These are phyloP conservation scores for Globisporangium radiosum DNA, from an alignment of 352 stramenopile species.

Conservation along the genomic window DNA sequence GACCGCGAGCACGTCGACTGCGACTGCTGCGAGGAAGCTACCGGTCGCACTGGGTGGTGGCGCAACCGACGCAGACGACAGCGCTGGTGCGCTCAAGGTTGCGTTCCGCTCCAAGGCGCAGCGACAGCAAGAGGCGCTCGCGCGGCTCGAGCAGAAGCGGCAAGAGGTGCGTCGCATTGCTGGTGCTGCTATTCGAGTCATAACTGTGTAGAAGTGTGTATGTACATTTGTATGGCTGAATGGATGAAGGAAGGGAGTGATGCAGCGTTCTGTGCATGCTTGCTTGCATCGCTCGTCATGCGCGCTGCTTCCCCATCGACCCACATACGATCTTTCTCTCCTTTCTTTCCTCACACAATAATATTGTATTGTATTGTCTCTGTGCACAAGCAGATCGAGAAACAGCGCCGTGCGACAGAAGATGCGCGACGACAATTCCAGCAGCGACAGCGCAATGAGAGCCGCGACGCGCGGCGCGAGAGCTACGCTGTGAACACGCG, in stretches of 20 bases:
- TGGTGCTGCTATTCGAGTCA: neutral
- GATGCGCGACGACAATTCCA: conserved; percentile 57
- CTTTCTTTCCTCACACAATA: neutral
- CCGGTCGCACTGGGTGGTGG: conserved; percentile 21
- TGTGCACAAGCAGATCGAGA: conserved; percentile 28
- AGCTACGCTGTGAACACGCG: neutral
- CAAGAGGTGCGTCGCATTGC: conserved; percentile 22
- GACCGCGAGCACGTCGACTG: neutral
- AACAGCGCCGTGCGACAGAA: conserved; percentile 45
- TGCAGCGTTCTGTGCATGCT: neutral
- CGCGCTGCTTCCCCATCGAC: neutral
- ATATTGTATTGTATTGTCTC: neutral
- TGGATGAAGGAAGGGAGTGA: too few species aligned
- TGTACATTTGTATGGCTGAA: too few species aligned
- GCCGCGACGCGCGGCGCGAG: conserved; percentile 7
- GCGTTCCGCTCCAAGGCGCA: conserved; percentile 78
- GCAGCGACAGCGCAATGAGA: conserved; percentile 33
- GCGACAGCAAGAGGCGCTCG: conserved; percentile 67
- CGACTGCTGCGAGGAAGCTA: conserved; percentile 22
- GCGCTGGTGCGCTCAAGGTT: conserved; percentile 25
- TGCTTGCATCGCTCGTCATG: neutral
- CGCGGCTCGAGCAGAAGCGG: conserved; percentile 66
- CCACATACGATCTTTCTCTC: neutral
- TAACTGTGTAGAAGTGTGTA: neutral
- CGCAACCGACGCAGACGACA: neutral